These are phyloP conservation scores for Cadophora gregata DNA, from an alignment of 2,329 filamentous ascomycete genomes.

Conservation along the genomic window DNA sequence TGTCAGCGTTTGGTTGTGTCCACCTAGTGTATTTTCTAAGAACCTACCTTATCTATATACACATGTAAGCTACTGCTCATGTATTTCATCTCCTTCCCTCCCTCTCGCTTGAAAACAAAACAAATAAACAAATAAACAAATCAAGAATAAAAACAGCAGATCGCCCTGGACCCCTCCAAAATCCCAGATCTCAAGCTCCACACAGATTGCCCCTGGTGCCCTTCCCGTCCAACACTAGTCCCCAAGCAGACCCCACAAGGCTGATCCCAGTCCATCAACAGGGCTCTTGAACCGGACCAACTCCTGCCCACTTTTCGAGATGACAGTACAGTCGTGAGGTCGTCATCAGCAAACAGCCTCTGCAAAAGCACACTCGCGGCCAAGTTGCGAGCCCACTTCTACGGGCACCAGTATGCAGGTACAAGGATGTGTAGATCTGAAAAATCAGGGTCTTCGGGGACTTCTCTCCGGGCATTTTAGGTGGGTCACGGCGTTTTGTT, in stretches of 20 bases:
- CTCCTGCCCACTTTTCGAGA: constrained; percentile 1
- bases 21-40: no score
- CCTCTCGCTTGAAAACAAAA: not conserved
- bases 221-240: no score
- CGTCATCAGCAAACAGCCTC: not conserved
- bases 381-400: not conserved
- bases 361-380: not conserved
- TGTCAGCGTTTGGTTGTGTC: no score
- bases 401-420: not conserved
- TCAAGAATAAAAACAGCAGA: constrained; percentile 9
- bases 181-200: not conserved
- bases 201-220: no score
- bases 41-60: no score
- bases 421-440: constrained; percentile 17
- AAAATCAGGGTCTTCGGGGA: not conserved
- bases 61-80: no score
- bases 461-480: not conserved
- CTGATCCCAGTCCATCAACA: no score
- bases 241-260: no score
- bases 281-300: no score
- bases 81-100: not conserved
- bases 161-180: not conserved
- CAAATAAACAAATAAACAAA: not conserved
- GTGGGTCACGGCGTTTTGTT: no score
- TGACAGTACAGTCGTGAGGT: not conserved